Percentiles rank a stretch among this genome's conserved stretches.
Evolutionary conservation across 208 protist genomes (phyloP).

Genomic region (Porcisia deanei): DNA sequence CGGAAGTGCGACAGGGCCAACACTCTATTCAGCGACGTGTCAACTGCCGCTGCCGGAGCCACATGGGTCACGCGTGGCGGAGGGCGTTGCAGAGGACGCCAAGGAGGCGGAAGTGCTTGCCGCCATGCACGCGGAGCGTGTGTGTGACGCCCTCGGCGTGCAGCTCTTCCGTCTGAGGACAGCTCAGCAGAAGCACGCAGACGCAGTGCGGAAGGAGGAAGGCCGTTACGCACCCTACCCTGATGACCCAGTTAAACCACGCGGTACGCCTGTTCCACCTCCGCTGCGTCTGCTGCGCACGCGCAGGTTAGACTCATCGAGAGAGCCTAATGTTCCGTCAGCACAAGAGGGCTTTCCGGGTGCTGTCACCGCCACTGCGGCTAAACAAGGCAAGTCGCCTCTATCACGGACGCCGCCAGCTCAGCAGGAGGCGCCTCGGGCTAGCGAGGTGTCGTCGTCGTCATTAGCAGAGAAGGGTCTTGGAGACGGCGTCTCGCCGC

Average conservation of each 20-base stretch:
- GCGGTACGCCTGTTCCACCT: constrained; percentile 61
- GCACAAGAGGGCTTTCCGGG: not conserved
- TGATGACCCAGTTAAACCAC: constrained; percentile 57
- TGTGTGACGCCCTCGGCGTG: constrained; percentile 72
- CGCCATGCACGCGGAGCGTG: constrained; percentile 85
- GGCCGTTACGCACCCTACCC: constrained; percentile 72
- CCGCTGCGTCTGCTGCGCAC: constrained; percentile 66
- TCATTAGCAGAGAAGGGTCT: not conserved
- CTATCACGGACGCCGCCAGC: not conserved
- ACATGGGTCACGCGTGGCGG: constrained; percentile 63
- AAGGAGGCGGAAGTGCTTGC: constrained; percentile 79
- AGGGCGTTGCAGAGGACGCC: constrained; percentile 57
- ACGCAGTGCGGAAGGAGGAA: constrained; percentile 35
- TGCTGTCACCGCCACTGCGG: no score
- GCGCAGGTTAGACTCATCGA: not conserved
- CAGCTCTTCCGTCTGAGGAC: constrained; percentile 66
- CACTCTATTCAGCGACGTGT: constrained; percentile 49
- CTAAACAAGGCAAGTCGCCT: not conserved
- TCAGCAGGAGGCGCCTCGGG: not conserved
- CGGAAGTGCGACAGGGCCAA: constrained; percentile 2
- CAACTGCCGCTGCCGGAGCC: constrained; percentile 56
- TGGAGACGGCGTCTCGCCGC: not conserved
- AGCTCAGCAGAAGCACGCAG: constrained; percentile 75
- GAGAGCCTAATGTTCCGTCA: not conserved
- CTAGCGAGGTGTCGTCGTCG: not conserved